Evolutionary conservation across 495 filamentous ascomycete species (phyloP).

Genomic region (Aspergillus indologenus): DNA sequence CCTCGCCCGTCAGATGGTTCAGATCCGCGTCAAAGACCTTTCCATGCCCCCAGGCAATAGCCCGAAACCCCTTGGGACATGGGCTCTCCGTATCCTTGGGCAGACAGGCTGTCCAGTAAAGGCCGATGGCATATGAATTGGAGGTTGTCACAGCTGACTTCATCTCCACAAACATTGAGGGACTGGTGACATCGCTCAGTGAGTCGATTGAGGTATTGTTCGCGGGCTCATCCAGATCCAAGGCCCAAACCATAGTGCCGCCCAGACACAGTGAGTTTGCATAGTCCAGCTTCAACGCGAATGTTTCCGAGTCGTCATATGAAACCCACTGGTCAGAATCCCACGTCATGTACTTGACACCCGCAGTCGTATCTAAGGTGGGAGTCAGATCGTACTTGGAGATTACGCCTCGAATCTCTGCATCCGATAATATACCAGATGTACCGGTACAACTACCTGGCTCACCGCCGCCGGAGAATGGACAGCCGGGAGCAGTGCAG

Average conservation of each 20-base stretch:
- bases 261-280: constrained; percentile 36
- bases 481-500: constrained; percentile 19
- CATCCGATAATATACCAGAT: constrained; percentile 19
- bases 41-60: too few relatives aligned
- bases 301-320: constrained; percentile 42
- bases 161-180: too few relatives aligned
- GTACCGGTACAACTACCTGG: constrained; percentile 32
- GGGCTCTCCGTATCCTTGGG: too few relatives aligned
- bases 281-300: constrained; percentile 39
- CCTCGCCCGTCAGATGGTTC: too few relatives aligned
- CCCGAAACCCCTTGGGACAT: too few relatives aligned
- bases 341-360: constrained; percentile 31
- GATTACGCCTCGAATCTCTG: constrained; percentile 24
- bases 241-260: constrained; percentile 44
- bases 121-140: too few relatives aligned
- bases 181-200: too few relatives aligned
- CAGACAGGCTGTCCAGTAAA: too few relatives aligned
- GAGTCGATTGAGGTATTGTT: too few relatives aligned
- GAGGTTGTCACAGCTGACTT: too few relatives aligned
- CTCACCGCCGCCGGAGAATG: constrained; percentile 1
- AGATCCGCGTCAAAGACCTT: too few relatives aligned
- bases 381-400: constrained; percentile 5
- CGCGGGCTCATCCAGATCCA: constrained; percentile 9
- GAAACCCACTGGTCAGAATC: constrained; percentile 42
- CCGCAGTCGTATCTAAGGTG: constrained; percentile 19